phyloP scores from a whole-genome alignment of 2,329 filamentous ascomycete genomes.

The Fusarium coicis region DNA sequence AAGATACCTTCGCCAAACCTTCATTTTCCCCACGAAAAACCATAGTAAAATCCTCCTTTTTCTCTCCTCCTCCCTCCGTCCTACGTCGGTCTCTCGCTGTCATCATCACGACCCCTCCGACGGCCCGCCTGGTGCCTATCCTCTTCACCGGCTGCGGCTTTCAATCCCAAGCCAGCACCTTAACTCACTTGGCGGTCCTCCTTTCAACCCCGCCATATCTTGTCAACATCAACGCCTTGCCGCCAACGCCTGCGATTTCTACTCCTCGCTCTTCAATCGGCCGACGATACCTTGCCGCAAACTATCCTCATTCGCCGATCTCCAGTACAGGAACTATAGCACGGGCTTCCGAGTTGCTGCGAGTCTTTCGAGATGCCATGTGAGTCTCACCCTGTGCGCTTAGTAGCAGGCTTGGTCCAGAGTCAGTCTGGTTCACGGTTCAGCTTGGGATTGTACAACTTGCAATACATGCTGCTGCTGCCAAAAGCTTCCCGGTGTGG shows the following conservation, averaged over 20 bases:
- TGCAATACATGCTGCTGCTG: constrained; percentile 3
- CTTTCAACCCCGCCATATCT: constrained; percentile 44
- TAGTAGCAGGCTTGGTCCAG: constrained; percentile 4
- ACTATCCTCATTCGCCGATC: constrained; percentile 24
- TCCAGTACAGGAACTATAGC: constrained; percentile 31
- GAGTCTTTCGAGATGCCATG: constrained; percentile 52
- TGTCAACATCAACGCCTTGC: constrained; percentile 24
- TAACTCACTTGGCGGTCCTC: constrained; percentile 23
- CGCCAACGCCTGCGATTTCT: constrained; percentile 32
- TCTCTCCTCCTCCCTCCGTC: neutral
- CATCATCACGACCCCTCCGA: constrained; percentile 3
- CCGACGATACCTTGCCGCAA: constrained; percentile 24
- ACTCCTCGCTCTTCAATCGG: constrained; percentile 32
- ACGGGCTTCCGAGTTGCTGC: constrained; percentile 40
- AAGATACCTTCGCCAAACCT: constrained; percentile 27
- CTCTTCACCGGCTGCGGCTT: constrained; percentile 31
- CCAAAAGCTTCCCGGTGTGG: constrained; percentile 13
- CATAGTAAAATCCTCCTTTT: constrained; percentile 1
- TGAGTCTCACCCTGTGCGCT: constrained; percentile 44
- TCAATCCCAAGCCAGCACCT: constrained; percentile 21
- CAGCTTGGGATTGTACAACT: constrained; percentile 20
- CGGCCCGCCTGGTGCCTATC: constrained; percentile 22
- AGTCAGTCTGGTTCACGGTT: constrained; percentile 1
- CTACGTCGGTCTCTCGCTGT: constrained; percentile 5
- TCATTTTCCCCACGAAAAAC: constrained; percentile 10